Conservation (phyloP, 2,329 filamentous ascomycete genomes). For the Hypoxylon sp. region DNA sequence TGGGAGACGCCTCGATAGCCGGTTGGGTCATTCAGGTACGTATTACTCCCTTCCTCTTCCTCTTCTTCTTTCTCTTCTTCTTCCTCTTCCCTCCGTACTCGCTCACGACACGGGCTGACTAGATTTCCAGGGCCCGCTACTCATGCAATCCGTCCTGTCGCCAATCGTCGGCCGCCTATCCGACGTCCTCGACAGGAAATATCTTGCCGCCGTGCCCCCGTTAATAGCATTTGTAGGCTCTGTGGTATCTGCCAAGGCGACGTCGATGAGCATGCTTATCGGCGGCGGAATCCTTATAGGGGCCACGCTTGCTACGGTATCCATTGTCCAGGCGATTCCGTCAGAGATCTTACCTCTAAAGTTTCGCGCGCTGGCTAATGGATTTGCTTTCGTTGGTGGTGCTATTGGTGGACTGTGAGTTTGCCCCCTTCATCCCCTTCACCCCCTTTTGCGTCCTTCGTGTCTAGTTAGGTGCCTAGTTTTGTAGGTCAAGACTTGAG, state of each 20-base stretch:
- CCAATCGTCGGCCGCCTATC: conserved; percentile 67
- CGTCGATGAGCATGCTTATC: conserved; percentile 66
- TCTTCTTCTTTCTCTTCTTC: too few species aligned
- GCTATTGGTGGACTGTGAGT: conserved; percentile 64
- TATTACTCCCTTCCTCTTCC: neutral
- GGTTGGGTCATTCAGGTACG: conserved; percentile 67
- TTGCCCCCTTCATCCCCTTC: conserved; percentile 4
- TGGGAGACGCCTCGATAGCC: conserved; percentile 61
- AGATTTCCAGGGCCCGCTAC: conserved; percentile 61
- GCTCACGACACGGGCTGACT: neutral
- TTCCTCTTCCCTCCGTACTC: neutral
- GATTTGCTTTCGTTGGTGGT: conserved; percentile 63
- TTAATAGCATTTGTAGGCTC: conserved; percentile 66
- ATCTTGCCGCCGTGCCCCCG: conserved; percentile 63
- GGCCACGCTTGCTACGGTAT: conserved; percentile 64
- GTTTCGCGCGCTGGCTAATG: conserved; percentile 67
- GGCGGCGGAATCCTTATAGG: conserved; percentile 69
- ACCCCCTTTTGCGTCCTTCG: conserved; percentile 2
- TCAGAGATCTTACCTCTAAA: conserved; percentile 68
- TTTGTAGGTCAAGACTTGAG: neutral
- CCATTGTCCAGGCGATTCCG: conserved; percentile 67
- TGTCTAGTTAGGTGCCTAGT: neutral
- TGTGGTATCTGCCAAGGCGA: conserved; percentile 66
- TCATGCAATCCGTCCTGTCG: conserved; percentile 68
- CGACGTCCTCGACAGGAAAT: conserved; percentile 67